Conservation (phyloP, 2,329 filamentous ascomycete genomes). For the Botrytis paeoniae region DNA sequence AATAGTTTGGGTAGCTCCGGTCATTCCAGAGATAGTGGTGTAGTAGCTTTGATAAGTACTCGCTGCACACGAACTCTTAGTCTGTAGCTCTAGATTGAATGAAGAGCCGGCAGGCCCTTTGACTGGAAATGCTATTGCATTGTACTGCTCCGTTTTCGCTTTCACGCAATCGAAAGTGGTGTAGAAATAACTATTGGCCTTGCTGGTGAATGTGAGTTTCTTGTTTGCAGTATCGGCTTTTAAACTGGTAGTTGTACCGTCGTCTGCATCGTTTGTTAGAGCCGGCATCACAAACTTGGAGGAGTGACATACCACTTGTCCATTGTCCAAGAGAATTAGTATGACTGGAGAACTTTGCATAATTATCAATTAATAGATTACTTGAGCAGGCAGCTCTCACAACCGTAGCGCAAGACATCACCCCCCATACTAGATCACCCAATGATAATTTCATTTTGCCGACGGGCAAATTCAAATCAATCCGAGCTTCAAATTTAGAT, state of each 20-base stretch:
- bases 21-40: slow-evolving; percentile 46
- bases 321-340: slow-evolving; percentile 39
- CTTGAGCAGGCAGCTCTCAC: slow-evolving; percentile 31
- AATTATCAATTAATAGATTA: slow-evolving; percentile 37
- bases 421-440: background rate
- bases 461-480: background rate
- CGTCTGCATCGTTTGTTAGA: slow-evolving; percentile 41
- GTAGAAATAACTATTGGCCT: slow-evolving; percentile 51
- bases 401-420: slow-evolving; percentile 16
- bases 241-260: slow-evolving; percentile 47
- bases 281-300: background rate
- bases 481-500: no score
- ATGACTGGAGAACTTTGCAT: slow-evolving; percentile 36
- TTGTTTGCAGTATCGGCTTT: slow-evolving; percentile 41
- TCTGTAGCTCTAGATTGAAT: slow-evolving; percentile 48
- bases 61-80: slow-evolving; percentile 44
- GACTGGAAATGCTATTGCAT: slow-evolving; percentile 46
- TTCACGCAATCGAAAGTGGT: slow-evolving; percentile 50
- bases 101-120: slow-evolving; percentile 45
- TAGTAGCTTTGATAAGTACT: slow-evolving; percentile 45
- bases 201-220: slow-evolving; percentile 50
- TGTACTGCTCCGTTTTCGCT: slow-evolving; percentile 46
- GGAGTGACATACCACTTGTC: slow-evolving; percentile 39
- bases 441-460: slow-evolving; percentile 14
- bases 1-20: slow-evolving; percentile 49